Base-by-base conservation (phyloP, 1,284 basidiomycete genomes). In the Caloboletus inedulis region DNA sequence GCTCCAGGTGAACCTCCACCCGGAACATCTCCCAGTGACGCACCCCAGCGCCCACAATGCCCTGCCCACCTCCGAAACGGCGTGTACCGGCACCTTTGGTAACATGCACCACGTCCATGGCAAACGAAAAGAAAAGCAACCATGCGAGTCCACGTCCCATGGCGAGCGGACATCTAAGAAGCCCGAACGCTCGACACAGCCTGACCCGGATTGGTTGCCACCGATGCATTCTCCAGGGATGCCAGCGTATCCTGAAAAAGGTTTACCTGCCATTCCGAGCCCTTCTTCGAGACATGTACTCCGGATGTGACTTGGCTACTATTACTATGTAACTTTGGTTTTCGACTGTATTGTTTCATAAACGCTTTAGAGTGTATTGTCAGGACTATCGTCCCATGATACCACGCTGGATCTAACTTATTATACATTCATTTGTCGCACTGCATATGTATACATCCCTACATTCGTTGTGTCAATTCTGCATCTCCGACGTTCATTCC, bases 21-120 rank as follows among this genome's bases (percentile, higher is more conserved):
- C 58, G 0, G 64, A 66, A 30, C 70, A 69, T 43, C 60, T 68
- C 43, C 66, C 66, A 14, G 73, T 69, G 16, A 73, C 73, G 13
- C 74, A 74, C 52, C 72, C 74, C 4, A 76, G 74, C 36, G 57
- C 68, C 29, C 73, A 74, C 53, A 71, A 72, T 44, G 60, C 60
- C 3, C 45, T 70, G 7, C 51, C 62, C 16, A 65, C 62, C 1
- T 62, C 52, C 33, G 58, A 64, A 18, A 52, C 57, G 1, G 43
- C 49, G 1, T 25, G 37, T n/a, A 44, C 52, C 0, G 62, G 63
- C 3, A 50, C 29, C 14, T 63, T 61, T 14, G 51, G 58, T 1
- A 57, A 45, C 18, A 46, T 35, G 34, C 39, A 60, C 34, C 52
- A 55, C 13, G 2, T n/a, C 13, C n/a, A 37, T 16, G 23, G 34